These are phyloP conservation scores for Kazachstania martiniae DNA, from an alignment of 805 yeast species.

Conservation along the genomic window DNA sequence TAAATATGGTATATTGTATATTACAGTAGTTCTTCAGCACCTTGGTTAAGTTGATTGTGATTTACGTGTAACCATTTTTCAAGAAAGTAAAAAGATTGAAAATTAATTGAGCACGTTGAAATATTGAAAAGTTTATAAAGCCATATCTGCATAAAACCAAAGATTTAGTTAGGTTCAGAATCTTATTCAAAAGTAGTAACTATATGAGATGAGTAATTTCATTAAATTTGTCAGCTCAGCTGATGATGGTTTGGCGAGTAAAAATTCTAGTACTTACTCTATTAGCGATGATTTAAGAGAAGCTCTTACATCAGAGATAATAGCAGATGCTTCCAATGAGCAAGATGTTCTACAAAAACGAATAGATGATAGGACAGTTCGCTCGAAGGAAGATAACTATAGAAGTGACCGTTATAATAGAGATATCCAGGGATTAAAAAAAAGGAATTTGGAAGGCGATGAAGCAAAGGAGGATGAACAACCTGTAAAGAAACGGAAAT, in stretches of 20 bases:
- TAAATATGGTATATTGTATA: no score
- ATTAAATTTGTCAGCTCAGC: background rate
- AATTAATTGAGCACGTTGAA: no score
- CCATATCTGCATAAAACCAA: no score
- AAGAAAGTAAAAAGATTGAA: no score
- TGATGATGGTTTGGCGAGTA: background rate
- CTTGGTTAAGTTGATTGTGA: no score
- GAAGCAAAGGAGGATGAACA: slow-evolving; percentile 15
- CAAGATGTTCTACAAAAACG: slow-evolving; percentile 24
- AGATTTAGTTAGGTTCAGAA: no score
- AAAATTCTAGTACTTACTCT: slow-evolving; percentile 32
- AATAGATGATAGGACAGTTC: slow-evolving; percentile 19
- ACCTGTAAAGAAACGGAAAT: slow-evolving; percentile 9
- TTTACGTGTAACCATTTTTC: no score
- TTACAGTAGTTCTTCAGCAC: no score
- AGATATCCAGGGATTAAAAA: no score
- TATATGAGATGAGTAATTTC: background rate
- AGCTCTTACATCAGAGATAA: slow-evolving; percentile 18
- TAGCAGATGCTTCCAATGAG: slow-evolving; percentile 7
- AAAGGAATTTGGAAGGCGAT: slow-evolving; percentile 6
- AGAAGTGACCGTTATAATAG: no score
- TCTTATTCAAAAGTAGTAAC: no score
- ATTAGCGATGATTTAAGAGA: slow-evolving; percentile 28
- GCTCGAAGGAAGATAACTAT: slow-evolving; percentile 36
- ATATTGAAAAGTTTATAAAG: no score